Conservation (phyloP, 495 filamentous ascomycete genomes). For the Hypoxylon subgilvum region DNA sequence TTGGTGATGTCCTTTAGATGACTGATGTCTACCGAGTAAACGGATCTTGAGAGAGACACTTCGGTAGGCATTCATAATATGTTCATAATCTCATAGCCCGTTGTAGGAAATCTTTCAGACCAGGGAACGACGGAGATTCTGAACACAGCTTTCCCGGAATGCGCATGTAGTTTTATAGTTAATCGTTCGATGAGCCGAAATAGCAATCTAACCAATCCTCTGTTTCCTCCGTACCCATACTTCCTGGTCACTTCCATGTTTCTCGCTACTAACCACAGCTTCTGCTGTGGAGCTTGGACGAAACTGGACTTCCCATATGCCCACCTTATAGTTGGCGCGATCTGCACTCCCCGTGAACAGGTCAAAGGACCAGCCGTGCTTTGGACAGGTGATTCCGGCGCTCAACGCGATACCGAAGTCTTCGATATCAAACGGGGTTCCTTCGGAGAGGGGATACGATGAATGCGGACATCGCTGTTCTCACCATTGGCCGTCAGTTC, state of each 20-base stretch:
- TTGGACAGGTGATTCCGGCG: conserved; percentile 63
- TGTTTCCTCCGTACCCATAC: conserved; percentile 62
- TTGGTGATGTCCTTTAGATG: neutral
- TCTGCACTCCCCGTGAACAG: conserved; percentile 61
- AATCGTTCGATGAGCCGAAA: neutral
- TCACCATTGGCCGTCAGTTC: conserved; percentile 23
- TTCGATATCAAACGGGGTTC: conserved; percentile 65
- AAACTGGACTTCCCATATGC: conserved; percentile 64
- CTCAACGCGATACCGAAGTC: conserved; percentile 62
- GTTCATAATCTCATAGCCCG: no score
- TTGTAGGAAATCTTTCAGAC: no score
- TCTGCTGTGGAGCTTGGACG: conserved; percentile 42
- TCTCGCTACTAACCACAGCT: conserved; percentile 5
- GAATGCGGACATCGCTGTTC: conserved; percentile 66
- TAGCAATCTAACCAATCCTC: conserved; percentile 44
- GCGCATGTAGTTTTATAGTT: no score
- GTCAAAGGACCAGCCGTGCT: conserved; percentile 69
- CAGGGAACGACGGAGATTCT: no score
- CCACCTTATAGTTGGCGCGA: conserved; percentile 63
- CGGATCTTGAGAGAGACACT: no score
- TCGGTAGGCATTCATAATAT: no score
- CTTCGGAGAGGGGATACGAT: conserved; percentile 61
- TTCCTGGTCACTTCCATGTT: conserved; percentile 50
- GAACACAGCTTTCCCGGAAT: no score
- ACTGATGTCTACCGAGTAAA: neutral